These are phyloP conservation scores for Lactarius deliciosus DNA, from an alignment of 768 basidiomycete genomes.

Conservation along the genomic window DNA sequence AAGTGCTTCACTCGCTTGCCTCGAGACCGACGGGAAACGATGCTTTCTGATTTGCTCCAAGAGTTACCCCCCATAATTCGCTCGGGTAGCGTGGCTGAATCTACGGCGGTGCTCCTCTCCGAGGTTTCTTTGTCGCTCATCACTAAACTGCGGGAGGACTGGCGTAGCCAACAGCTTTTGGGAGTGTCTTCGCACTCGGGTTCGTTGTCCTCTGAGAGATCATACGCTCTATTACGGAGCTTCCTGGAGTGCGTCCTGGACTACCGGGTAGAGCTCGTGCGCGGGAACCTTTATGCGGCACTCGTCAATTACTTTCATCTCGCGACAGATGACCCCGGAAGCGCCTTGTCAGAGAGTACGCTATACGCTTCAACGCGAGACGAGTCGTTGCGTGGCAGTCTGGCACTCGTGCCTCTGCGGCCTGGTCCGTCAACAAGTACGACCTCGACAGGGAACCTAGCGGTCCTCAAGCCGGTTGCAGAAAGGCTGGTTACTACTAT, in stretches of 20 bases:
- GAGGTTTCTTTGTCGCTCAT: conserved; percentile 79
- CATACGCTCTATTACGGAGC: conserved; percentile 70
- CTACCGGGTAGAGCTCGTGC: conserved; percentile 78
- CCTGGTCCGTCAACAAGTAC: conserved; percentile 5
- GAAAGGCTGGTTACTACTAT: conserved; percentile 73
- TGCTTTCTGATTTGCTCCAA: conserved; percentile 88
- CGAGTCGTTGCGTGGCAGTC: conserved; percentile 26
- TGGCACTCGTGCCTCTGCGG: conserved; percentile 34
- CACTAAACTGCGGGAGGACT: conserved; percentile 85
- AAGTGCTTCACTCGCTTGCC: conserved; percentile 86
- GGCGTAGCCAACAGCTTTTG: conserved; percentile 67
- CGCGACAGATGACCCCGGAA: conserved; percentile 37
- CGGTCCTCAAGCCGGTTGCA: conserved; percentile 61
- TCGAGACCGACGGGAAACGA: conserved; percentile 78
- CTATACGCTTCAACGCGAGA: conserved; percentile 20
- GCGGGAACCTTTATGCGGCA: conserved; percentile 93
- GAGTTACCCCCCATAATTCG: conserved; percentile 71
- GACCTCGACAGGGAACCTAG: conserved; percentile 54
- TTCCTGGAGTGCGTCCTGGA: conserved; percentile 74
- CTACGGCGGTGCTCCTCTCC: conserved; percentile 78
- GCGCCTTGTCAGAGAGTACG: neutral
- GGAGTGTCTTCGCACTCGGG: conserved; percentile 64
- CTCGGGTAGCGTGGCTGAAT: conserved; percentile 62
- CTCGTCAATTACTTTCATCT: conserved; percentile 89
- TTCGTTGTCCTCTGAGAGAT: conserved; percentile 74